Percentiles rank a stretch among this genome's conserved stretches.
Conservation (phyloP, 441 rosid species). For the Brassica hybrid region DNA sequence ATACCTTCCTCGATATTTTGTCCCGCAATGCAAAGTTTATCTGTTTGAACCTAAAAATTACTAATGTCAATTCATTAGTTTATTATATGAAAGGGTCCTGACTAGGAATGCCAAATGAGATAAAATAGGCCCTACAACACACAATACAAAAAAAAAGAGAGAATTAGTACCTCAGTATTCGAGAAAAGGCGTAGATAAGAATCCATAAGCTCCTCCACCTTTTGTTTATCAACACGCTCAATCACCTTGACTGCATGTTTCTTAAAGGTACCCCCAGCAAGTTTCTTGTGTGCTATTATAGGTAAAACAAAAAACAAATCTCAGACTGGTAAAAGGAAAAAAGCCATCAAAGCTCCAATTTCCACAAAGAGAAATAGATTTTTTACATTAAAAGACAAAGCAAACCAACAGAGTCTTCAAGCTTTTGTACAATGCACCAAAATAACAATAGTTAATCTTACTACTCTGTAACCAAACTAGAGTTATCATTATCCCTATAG, state of each 20-base stretch:
- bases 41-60: constrained; percentile 59
- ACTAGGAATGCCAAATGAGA: not conserved
- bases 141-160: not conserved
- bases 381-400: not conserved
- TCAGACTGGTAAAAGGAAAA: not conserved
- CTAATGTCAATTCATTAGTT: constrained; percentile 32
- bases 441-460: not conserved
- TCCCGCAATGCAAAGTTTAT: constrained; percentile 68
- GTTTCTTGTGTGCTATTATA: no score
- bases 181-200: no score
- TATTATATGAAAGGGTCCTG: constrained; percentile 17
- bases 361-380: not conserved
- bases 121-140: not conserved
- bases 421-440: not conserved
- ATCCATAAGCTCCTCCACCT: no score
- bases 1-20: constrained; percentile 72
- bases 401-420: not conserved
- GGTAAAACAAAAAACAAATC: no score
- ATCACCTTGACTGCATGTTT: no score
- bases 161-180: no score
- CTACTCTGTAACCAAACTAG: constrained; percentile 9
- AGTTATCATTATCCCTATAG: no score
- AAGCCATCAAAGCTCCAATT: constrained; percentile 23
- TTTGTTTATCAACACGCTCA: no score
- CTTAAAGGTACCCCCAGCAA: no score